Percentiles rank a stretch among this genome's conserved stretches.
Conservation (phyloP, 2,329 filamentous ascomycete species). For the Plectosphaerella sp. region DNA sequence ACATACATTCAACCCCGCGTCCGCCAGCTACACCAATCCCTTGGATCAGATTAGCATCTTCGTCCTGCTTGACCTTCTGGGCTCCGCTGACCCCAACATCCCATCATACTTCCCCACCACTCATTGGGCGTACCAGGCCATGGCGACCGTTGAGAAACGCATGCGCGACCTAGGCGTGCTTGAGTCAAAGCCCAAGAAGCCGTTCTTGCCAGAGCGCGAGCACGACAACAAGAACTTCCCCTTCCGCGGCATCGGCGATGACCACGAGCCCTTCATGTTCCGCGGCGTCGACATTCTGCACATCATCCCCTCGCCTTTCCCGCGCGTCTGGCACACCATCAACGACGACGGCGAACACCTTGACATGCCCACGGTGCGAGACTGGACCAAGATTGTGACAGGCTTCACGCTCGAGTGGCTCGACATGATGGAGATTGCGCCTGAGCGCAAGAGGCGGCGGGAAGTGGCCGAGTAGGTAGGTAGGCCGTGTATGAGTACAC, state of each 20-base stretch:
- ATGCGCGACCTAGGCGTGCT: conserved; percentile 56
- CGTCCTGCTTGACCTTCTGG: conserved; percentile 70
- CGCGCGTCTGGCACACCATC: conserved; percentile 79
- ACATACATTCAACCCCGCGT: conserved; percentile 55
- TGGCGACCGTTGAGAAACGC: conserved; percentile 61
- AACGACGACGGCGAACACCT: conserved; percentile 81
- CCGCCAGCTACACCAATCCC: conserved; percentile 64
- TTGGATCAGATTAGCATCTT: conserved; percentile 72
- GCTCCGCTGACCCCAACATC: conserved; percentile 53
- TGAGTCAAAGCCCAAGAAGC: conserved; percentile 23
- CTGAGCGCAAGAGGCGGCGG: no score
- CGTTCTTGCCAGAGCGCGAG: conserved; percentile 53
- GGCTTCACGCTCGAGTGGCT: conserved; percentile 84
- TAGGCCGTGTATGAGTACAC: no score
- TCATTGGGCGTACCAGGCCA: conserved; percentile 73
- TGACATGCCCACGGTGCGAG: conserved; percentile 72
- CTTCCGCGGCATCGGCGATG: conserved; percentile 60
- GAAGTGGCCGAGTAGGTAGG: no score
- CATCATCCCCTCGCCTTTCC: conserved; percentile 81
- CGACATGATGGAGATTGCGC: conserved; percentile 59
- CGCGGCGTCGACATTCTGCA: conserved; percentile 87
- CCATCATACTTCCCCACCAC: conserved; percentile 74
- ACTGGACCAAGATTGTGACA: conserved; percentile 82
- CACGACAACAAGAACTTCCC: conserved; percentile 34
- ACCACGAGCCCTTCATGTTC: conserved; percentile 86